These are phyloP conservation scores for Gardenia jasminoides DNA, from an alignment of 257 asterid species.

Conservation along the genomic window DNA sequence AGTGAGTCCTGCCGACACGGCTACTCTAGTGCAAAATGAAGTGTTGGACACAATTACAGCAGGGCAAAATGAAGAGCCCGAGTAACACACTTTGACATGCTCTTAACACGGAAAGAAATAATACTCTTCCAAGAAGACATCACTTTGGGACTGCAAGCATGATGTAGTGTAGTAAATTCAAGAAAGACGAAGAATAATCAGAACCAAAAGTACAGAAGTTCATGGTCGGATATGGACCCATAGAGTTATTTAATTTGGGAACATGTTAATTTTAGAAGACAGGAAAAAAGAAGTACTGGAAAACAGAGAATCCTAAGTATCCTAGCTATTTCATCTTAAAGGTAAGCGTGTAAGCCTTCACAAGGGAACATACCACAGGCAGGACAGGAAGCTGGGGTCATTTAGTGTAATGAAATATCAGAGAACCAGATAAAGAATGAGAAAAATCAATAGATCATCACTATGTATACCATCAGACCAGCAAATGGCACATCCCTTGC, in stretches of 20 bases:
- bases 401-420: not conserved
- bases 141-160: not conserved
- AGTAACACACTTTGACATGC: too few relatives aligned
- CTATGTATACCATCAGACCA: conserved; percentile 67
- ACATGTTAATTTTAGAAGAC: not conserved
- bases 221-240: not conserved
- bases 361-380: too few relatives aligned
- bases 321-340: not conserved
- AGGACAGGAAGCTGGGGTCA: too few relatives aligned
- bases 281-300: not conserved
- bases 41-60: too few relatives aligned
- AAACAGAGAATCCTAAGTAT: not conserved
- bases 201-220: not conserved
- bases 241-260: not conserved
- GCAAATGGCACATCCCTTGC: conserved; percentile 89
- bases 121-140: not conserved
- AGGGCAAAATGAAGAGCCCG: too few relatives aligned
- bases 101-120: not conserved
- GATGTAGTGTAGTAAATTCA: not conserved
- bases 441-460: conserved; percentile 6
- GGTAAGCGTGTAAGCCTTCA: too few relatives aligned
- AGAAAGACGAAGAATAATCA: not conserved
- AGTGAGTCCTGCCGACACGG: too few relatives aligned
- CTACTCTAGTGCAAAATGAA: too few relatives aligned
- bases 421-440: not conserved